phyloP scores from a whole-genome alignment of 768 basidiomycete species.

The Ephemerocybe angulata region DNA sequence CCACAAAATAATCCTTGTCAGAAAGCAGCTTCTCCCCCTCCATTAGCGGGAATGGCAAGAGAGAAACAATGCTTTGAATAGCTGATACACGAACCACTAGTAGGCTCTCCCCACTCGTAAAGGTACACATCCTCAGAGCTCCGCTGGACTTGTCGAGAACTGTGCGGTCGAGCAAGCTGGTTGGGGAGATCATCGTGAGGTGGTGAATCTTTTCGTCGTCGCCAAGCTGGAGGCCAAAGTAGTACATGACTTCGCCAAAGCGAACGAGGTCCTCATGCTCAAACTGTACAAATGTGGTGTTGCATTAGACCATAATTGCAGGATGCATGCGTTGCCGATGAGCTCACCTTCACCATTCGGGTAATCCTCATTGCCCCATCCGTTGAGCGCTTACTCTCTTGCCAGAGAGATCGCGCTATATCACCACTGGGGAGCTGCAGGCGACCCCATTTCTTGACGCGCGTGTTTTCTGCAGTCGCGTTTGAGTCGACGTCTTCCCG shows the following conservation, averaged over 20 bases:
- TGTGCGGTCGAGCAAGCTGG: neutral
- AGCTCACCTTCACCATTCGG: conserved; percentile 5
- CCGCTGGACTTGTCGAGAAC: neutral
- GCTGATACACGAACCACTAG: neutral
- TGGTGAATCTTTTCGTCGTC: too few relatives aligned
- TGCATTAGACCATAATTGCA: too few relatives aligned
- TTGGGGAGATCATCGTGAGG: neutral
- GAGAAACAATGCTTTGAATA: neutral
- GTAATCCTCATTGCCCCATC: neutral
- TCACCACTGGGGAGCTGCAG: conserved; percentile 30
- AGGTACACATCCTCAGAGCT: neutral
- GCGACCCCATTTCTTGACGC: conserved; percentile 23
- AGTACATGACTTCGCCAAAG: too few relatives aligned
- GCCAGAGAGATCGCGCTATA: conserved; percentile 25
- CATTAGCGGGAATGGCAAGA: neutral
- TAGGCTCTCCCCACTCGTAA: neutral
- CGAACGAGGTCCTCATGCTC: too few relatives aligned
- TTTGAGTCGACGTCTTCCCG: neutral
- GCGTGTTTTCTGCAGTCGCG: neutral
- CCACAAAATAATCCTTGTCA: neutral
- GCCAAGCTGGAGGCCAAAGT: too few relatives aligned
- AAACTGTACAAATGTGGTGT: too few relatives aligned
- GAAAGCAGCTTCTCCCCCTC: neutral
- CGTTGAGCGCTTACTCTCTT: conserved; percentile 15
- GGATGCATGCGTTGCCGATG: neutral